Percentiles rank a stretch among this genome's conserved stretches.
phyloP scores from a whole-genome alignment of 257 asterid genomes.

The Voacanga thouarsii region DNA sequence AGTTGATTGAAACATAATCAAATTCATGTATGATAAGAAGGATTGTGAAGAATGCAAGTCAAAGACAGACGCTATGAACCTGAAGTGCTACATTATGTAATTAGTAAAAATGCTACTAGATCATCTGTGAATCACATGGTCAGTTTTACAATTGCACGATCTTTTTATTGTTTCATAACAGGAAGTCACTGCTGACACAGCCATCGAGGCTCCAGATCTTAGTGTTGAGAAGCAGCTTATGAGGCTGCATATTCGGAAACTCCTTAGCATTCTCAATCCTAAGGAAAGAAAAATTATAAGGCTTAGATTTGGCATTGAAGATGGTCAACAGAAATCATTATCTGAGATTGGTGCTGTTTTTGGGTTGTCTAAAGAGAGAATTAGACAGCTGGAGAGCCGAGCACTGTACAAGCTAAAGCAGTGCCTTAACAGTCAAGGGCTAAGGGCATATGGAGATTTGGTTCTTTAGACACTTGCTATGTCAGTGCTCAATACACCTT shows the following conservation, averaged over 20 bases:
- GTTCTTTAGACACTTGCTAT: constrained; percentile 34
- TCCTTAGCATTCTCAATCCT: constrained; percentile 61
- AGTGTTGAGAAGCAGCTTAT: constrained; percentile 60
- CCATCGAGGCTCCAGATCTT: constrained; percentile 60
- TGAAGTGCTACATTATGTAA: background rate
- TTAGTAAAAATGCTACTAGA: background rate
- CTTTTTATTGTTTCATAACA: constrained; percentile 27
- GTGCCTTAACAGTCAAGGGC: constrained; percentile 61
- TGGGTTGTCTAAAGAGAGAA: constrained; percentile 83
- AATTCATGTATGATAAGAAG: background rate
- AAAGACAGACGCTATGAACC: background rate
- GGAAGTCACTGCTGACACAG: constrained; percentile 79
- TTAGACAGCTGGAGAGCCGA: constrained; percentile 82
- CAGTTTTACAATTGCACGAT: background rate
- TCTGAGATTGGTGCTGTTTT: constrained; percentile 75
- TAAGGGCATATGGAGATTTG: constrained; percentile 57
- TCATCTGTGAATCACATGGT: background rate
- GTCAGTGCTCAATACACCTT: background rate
- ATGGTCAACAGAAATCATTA: constrained; percentile 55
- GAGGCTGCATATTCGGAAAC: constrained; percentile 72
- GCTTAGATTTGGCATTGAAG: constrained; percentile 63
- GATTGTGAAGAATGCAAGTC: background rate
- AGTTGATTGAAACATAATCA: background rate
- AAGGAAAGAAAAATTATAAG: constrained; percentile 71
- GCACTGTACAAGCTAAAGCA: constrained; percentile 77